phyloP scores from a whole-genome alignment of 805 yeast genomes.

The Kluyveromyces nonfermentans region DNA sequence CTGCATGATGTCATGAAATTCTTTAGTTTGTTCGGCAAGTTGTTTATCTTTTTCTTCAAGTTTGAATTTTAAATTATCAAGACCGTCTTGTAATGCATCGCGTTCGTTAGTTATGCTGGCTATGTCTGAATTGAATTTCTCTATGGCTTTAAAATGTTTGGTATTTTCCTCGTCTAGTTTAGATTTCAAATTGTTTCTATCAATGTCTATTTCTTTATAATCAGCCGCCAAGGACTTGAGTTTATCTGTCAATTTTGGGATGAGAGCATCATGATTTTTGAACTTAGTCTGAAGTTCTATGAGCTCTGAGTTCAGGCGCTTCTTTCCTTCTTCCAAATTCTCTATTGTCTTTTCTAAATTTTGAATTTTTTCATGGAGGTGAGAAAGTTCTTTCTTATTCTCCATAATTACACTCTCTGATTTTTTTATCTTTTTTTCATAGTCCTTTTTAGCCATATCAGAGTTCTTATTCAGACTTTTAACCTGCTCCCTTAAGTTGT shows the following conservation, averaged over 20 bases:
- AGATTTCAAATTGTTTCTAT: constrained; percentile 9
- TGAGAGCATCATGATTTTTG: constrained; percentile 27
- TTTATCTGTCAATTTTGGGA: constrained; percentile 38
- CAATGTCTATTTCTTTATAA: constrained; percentile 21
- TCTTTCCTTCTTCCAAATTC: constrained; percentile 15
- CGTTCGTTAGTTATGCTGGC: background rate
- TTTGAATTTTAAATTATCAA: background rate
- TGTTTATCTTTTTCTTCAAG: background rate
- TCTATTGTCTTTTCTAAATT: constrained; percentile 10
- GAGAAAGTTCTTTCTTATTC: constrained; percentile 9
- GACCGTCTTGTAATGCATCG: too few species aligned
- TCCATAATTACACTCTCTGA: background rate
- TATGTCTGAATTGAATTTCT: background rate
- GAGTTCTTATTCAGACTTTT: constrained; percentile 25
- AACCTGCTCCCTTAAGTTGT: constrained; percentile 40
- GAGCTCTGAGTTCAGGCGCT: constrained; percentile 17
- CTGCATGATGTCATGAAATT: background rate
- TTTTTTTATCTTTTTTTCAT: constrained; percentile 12
- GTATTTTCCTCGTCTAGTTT: background rate
- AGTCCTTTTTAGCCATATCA: constrained; percentile 15
- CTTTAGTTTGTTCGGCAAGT: constrained; percentile 6
- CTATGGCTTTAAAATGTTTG: constrained; percentile 6
- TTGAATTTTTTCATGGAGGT: constrained; percentile 13
- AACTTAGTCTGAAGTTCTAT: constrained; percentile 19
- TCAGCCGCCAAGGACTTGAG: constrained; percentile 34